phyloP scores from a whole-genome alignment of 805 yeast genomes.

The Sugiyamaella americana region DNA sequence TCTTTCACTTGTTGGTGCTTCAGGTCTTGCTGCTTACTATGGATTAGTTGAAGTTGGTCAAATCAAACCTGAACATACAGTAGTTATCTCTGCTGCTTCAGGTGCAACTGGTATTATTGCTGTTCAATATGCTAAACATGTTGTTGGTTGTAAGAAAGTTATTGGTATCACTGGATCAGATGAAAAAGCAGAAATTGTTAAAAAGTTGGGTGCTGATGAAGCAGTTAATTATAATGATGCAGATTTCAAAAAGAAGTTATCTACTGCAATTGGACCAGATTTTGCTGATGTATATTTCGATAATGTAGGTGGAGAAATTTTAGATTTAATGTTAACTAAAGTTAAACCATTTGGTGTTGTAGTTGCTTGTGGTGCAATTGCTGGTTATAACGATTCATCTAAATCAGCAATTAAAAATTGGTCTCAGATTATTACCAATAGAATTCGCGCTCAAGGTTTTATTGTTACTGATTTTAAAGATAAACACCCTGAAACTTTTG shows the following conservation, averaged over 20 bases:
- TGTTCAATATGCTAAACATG: slow-evolving; percentile 1
- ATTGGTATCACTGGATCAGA: slow-evolving; percentile 2
- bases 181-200: not conserved
- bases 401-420: not conserved
- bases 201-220: slow-evolving; percentile 1
- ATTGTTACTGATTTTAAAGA: not conserved
- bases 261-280: not conserved
- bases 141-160: not conserved
- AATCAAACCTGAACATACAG: not conserved
- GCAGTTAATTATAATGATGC: not conserved
- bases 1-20: not conserved
- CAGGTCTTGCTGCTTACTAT: slow-evolving; percentile 1
- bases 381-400: not conserved
- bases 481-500: not conserved
- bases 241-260: not conserved
- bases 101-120: slow-evolving; percentile 3
- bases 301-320: not conserved
- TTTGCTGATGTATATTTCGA: slow-evolving; percentile 1
- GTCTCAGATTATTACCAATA: not conserved
- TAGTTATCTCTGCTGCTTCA: slow-evolving; percentile 1
- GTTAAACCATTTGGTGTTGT: not conserved
- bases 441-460: not conserved
- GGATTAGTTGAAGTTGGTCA: not conserved
- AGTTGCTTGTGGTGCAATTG: not conserved
- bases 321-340: not conserved